These are phyloP conservation scores for Neofusicoccum parvum DNA, from an alignment of 2,329 filamentous ascomycete species.

Conservation along the genomic window DNA sequence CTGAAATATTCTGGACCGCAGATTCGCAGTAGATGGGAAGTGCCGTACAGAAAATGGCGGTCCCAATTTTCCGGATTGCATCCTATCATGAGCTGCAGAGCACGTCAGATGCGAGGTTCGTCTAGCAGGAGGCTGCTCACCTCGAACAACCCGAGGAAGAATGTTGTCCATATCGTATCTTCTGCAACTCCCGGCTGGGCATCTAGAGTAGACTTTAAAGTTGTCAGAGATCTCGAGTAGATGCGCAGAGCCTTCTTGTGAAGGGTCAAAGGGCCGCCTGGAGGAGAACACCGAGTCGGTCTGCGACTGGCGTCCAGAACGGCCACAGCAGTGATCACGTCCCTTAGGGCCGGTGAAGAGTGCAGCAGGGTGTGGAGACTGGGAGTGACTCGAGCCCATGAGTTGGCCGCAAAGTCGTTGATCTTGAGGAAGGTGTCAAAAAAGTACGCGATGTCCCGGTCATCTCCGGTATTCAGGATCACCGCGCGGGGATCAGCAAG, in stretches of 20 bases:
- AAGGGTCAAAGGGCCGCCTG: too few relatives aligned
- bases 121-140: background rate
- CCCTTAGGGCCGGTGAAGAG: background rate
- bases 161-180: background rate
- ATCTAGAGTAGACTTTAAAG: background rate
- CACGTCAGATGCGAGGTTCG: background rate
- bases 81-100: slow-evolving; percentile 1
- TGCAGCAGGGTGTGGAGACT: background rate
- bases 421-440: slow-evolving; percentile 3
- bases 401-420: background rate
- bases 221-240: background rate
- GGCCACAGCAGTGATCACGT: background rate
- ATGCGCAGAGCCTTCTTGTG: background rate
- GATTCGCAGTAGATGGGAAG: background rate
- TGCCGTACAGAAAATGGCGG: slow-evolving; percentile 7
- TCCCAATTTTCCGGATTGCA: background rate
- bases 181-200: background rate
- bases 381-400: background rate
- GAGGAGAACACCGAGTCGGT: background rate
- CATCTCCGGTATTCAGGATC: background rate
- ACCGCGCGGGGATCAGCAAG: background rate
- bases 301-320: background rate
- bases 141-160: background rate
- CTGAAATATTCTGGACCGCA: background rate
- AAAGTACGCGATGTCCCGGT: slow-evolving; percentile 1